These are phyloP conservation scores for Niveomyces coronatus DNA, from an alignment of 2,329 filamentous ascomycete genomes.

Conservation along the genomic window DNA sequence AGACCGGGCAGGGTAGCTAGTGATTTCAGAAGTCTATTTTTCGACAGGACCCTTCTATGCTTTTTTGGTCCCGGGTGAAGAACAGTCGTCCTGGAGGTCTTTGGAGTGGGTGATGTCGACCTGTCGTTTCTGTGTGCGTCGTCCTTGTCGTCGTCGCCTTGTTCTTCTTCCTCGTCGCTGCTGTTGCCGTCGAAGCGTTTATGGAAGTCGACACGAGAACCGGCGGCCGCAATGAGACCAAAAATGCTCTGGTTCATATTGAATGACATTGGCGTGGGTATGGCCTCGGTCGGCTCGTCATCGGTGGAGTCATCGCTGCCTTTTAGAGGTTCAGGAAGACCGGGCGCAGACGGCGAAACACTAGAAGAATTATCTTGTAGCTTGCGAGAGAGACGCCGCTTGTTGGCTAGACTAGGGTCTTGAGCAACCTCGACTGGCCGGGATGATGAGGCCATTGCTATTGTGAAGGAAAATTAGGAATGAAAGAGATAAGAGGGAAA, in stretches of 20 bases:
- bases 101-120: constrained; percentile 34
- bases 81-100: constrained; percentile 32
- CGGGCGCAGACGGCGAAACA: constrained; percentile 26
- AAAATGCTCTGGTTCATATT: constrained; percentile 95
- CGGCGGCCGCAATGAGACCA: constrained; percentile 80
- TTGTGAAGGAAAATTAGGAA: not conserved
- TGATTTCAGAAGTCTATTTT: constrained; percentile 55
- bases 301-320: constrained; percentile 39
- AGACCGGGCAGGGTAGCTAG: constrained; percentile 48
- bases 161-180: constrained; percentile 69
- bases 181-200: constrained; percentile 68
- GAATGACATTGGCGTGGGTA: constrained; percentile 38
- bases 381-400: constrained; percentile 31
- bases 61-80: constrained; percentile 24
- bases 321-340: constrained; percentile 44
- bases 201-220: constrained; percentile 73
- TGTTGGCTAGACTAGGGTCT: constrained; percentile 27
- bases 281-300: constrained; percentile 33
- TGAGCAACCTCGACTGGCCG: constrained; percentile 14
- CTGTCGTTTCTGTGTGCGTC: constrained; percentile 37
- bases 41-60: constrained; percentile 52
- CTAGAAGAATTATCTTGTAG: constrained; percentile 31
- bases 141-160: constrained; percentile 41
- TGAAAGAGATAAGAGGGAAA: not conserved
- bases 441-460: constrained; percentile 9